These are phyloP conservation scores for Chaetomium sp. DNA, from an alignment of 2,329 filamentous ascomycete species.

Conservation along the genomic window DNA sequence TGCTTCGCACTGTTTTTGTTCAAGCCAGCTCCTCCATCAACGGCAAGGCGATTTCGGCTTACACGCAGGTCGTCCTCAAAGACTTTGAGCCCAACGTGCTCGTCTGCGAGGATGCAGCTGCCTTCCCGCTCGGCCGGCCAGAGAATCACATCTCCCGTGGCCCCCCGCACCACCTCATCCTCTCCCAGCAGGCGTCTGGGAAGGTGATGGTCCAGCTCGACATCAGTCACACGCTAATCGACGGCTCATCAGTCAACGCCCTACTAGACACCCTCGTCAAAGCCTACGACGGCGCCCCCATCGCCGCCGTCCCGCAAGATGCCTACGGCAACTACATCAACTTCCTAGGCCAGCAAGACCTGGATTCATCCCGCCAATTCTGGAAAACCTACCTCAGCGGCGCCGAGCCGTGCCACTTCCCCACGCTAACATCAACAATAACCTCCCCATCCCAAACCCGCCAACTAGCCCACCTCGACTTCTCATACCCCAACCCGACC, in stretches of 20 bases:
- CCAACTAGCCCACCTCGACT: conserved; percentile 20
- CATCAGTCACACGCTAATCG: conserved; percentile 42
- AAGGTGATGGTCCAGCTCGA: conserved; percentile 34
- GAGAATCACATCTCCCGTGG: conserved; percentile 15
- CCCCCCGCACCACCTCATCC: conserved; percentile 11
- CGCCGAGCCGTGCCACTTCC: conserved; percentile 32
- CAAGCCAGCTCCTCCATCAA: conserved; percentile 52
- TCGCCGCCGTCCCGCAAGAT: conserved; percentile 23
- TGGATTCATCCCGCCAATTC: conserved; percentile 28
- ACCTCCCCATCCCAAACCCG: background rate
- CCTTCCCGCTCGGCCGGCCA: conserved; percentile 18
- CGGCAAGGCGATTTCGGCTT: conserved; percentile 18
- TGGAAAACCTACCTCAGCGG: conserved; percentile 33
- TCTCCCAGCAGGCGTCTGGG: background rate
- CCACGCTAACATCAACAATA: conserved; percentile 4
- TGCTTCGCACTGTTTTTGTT: conserved; percentile 73
- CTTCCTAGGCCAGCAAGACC: conserved; percentile 24
- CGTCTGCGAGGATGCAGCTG: conserved; percentile 7
- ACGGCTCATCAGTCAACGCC: conserved; percentile 39
- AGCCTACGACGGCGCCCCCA: conserved; percentile 30
- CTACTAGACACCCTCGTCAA: conserved; percentile 35
- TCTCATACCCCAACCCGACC: conserved; percentile 13
- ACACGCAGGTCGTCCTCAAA: conserved; percentile 38
- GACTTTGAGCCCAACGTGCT: conserved; percentile 9
- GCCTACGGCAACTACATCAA: conserved; percentile 32